Base-by-base conservation (phyloP, 164 flowering plant species). In the Hamamelis virginiana region DNA sequence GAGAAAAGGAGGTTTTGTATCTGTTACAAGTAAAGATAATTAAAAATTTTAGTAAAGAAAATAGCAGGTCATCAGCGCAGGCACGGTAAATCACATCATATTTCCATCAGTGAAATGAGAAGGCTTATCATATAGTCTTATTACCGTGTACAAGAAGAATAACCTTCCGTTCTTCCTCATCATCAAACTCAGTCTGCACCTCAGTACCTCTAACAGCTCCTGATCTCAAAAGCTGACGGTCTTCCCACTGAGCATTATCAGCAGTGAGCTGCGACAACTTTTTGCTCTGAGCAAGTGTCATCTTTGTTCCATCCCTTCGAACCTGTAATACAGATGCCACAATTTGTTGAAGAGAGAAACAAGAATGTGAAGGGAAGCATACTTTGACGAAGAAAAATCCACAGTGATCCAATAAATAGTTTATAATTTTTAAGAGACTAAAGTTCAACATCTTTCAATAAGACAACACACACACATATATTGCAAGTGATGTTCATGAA, bases 231-330 rank as follows among this genome's bases (percentile, higher is more conserved):
- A 95, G 93, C 73, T 95, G 99, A 8, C 98, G 70, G 61, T 92
- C 99, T 75, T 92, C 99, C 99, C 98, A 95, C 66, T 95, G 96
- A 65, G 94, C 96, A 84, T 92, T 92, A 76, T 95, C 98, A 55
- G 94, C 96, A 79, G 87, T 89, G 16, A 77, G 79, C 74, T 92
- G 99, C 15, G 99, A 95, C 66, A 87, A 65, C 78, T 86, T 95
- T 76, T 92, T 95, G 83, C 92, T 95, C 71, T 92, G 99, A 63
- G 97, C 83, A 77, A 93, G 92, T 33, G 97, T 75, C 99, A 95
- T 92, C 69, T 71, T 81, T 23, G 90, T 82, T 45, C 98, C 97
- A 87, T 95, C 99, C 72, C 82, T 87, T 46, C 97, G 87, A 56
- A 84, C 82, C 99, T 95, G 80, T 45, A 64, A 53, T 23, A 19